Conservation (phyloP, 75 land plant genomes). For the Cryptomeria japonica region DNA sequence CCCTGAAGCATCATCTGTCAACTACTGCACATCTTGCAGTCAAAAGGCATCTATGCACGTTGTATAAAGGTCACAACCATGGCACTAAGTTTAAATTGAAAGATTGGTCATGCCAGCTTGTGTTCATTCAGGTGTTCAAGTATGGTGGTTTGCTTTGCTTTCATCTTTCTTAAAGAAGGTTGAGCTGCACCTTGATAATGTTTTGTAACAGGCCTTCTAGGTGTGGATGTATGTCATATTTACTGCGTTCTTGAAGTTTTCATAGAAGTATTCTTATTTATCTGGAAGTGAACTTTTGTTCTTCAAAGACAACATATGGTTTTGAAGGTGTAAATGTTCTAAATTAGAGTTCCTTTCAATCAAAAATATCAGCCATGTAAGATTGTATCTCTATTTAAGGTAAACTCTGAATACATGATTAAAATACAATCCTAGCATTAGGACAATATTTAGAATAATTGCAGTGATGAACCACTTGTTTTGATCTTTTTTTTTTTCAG, state of each 20-base stretch:
- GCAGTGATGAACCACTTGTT: background rate
- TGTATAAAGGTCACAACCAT: constrained; percentile 2
- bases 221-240: constrained; percentile 12
- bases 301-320: background rate
- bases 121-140: constrained; percentile 12
- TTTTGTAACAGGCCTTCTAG: constrained; percentile 11
- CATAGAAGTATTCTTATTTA: background rate
- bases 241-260: background rate
- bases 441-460: background rate
- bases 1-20: background rate
- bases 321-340: constrained; percentile 7
- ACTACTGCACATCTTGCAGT: background rate
- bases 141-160: constrained; percentile 3
- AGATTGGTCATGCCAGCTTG: background rate
- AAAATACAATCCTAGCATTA: background rate
- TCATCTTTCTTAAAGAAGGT: background rate
- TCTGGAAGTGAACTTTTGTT: constrained; percentile 4
- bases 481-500: too few species aligned
- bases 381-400: background rate
- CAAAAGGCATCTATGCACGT: background rate
- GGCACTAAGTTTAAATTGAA: background rate
- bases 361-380: background rate
- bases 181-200: constrained; percentile 8
- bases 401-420: background rate
- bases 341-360: constrained; percentile 1